Evolutionary conservation across 768 basidiomycete species (phyloP).

Genomic region (Amanita molliuscula): DNA sequence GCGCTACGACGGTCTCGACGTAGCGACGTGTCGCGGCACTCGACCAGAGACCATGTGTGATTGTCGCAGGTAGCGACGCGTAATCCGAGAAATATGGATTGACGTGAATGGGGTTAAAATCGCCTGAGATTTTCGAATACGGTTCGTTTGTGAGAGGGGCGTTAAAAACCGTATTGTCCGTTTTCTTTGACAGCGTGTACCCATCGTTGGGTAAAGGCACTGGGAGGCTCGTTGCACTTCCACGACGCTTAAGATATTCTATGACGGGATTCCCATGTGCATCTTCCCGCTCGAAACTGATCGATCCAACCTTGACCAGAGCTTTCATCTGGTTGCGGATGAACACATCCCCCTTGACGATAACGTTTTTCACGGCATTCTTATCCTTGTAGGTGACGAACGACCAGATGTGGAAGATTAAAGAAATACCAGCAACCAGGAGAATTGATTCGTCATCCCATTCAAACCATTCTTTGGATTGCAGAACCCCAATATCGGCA

Average conservation of each 20-base stretch:
- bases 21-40: conserved; percentile 90
- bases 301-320: conserved; percentile 79
- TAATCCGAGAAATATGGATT: conserved; percentile 98
- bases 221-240: conserved; percentile 64
- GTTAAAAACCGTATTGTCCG: conserved; percentile 55
- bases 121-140: conserved; percentile 92
- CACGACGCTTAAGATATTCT: conserved; percentile 89
- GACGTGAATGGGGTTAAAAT: conserved; percentile 98
- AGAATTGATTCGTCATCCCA: conserved; percentile 83
- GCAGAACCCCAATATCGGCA: conserved; percentile 80
- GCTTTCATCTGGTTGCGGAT: conserved; percentile 82
- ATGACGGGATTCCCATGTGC: conserved; percentile 90
- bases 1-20: conserved; percentile 88
- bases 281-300: conserved; percentile 81
- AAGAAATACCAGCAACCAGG: conserved; percentile 66
- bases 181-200: conserved; percentile 67
- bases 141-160: conserved; percentile 91
- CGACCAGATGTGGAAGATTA: conserved; percentile 86
- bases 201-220: conserved; percentile 77
- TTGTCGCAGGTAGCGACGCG: conserved; percentile 88
- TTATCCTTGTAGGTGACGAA: conserved; percentile 89
- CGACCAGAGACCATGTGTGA: conserved; percentile 97
- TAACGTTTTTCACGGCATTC: conserved; percentile 68
- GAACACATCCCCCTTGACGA: conserved; percentile 79
- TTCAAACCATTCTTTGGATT: conserved; percentile 96